Evolutionary conservation across 2,329 filamentous ascomycete species (phyloP), one percentile per base, ranked within the genome.

Genomic region (Leptographium lundbergii): DNA sequence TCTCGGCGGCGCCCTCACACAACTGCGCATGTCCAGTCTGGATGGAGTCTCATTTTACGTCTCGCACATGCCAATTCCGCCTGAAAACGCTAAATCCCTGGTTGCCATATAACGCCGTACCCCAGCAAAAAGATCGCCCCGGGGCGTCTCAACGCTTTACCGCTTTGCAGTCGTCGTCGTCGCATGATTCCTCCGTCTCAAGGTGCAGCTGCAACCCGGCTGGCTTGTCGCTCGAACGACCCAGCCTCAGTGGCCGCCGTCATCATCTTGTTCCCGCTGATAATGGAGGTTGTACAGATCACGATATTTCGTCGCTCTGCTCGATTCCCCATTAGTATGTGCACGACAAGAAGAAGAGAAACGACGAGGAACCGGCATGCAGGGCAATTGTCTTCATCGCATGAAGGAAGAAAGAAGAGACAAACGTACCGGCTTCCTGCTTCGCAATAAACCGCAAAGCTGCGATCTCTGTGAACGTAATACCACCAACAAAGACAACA

Each of bases 401-500:
- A 17, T 39, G 42, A 45, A 17, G 39, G 42, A n/a, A 45, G 7
- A 22, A 19, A 19, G 2, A 32, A 27, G 11, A 54, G 39, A 1
- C 13, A 3, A 11, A 56, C 76, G 65, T 68, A 84, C 83, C 80
- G 77, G 88, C 81, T 83, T 94, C 86, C 71, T 92, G 86, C 69
- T 85, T 85, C 11, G 88, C 89, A 65, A 99, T 87, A 69, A 96
- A 97, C 58, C 95, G 81, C 69, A 99, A 70, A 24, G 95, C 94
- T 48, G 95, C 91, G 69, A 99, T 92, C 73, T 99, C 94, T 0
- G 94, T 92, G 69, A 95, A 96, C 0, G 91, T 96, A 59, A 99
- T 88, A 2, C 94, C 95, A n/a, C 94, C 94, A 22, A 99, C 76
- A 72, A 97, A 97, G 65, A 97, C 95, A n/a, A 99, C 86, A 68